phyloP scores from a whole-genome alignment of 371 early-diverging fungal species.

The Batrachochytrium dendrobatidis region DNA sequence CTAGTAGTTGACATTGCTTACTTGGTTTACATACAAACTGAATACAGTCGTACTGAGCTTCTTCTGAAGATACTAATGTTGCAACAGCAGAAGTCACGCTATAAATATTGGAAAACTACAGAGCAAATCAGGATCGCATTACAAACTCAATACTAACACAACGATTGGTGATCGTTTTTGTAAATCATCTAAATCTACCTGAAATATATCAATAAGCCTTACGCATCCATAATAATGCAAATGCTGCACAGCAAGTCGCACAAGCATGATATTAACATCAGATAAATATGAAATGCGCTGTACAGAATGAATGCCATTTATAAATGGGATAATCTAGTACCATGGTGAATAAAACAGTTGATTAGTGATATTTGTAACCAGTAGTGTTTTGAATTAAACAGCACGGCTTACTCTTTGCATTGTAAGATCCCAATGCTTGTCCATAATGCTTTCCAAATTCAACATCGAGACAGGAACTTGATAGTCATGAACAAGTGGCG shows the following conservation, averaged over 20 bases:
- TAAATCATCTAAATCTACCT: conserved; percentile 27
- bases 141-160: neutral
- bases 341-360: conserved; percentile 38
- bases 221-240: conserved; percentile 79
- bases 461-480: conserved; percentile 76
- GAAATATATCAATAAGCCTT: conserved; percentile 78
- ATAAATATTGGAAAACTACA: conserved; percentile 71
- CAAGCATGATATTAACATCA: conserved; percentile 65
- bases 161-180: neutral
- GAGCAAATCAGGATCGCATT: conserved; percentile 1
- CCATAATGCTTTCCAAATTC: conserved; percentile 56
- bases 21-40: conserved; percentile 57
- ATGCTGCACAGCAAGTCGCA: conserved; percentile 71
- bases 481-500: conserved; percentile 66
- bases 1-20: conserved; percentile 17
- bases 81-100: conserved; percentile 55
- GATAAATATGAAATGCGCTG: conserved; percentile 65
- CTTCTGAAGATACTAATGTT: conserved; percentile 50
- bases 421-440: conserved; percentile 78
- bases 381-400: neutral
- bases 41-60: conserved; percentile 59
- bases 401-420: conserved; percentile 49
- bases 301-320: conserved; percentile 73
- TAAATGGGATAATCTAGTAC: conserved; percentile 39
- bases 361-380: neutral